Conservation (phyloP, 768 basidiomycete genomes). For the Gautieria morchelliformis region DNA sequence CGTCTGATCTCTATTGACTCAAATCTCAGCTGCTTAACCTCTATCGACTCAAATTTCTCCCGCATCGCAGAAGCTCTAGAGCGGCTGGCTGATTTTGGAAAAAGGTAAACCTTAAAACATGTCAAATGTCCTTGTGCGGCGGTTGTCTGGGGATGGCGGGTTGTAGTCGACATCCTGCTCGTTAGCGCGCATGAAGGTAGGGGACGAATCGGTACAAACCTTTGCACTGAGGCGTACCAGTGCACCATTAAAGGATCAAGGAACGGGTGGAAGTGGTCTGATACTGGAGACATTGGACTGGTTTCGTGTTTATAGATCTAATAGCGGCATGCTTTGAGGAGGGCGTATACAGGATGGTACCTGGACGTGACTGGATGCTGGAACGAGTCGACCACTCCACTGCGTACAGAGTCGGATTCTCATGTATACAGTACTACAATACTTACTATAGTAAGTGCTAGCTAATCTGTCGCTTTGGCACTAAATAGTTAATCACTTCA, state of each 20-base stretch:
- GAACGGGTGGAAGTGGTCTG: constrained; percentile 1
- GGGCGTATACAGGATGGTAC: not conserved
- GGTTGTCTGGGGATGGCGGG: no score
- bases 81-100: constrained; percentile 17
- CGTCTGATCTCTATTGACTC: no score
- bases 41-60: constrained; percentile 27
- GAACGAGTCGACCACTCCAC: no score
- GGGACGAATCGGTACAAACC: constrained; percentile 1
- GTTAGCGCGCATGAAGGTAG: constrained; percentile 12
- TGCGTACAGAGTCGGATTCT: no score
- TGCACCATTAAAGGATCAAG: constrained; percentile 9
- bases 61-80: constrained; percentile 30
- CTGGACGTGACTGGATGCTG: not conserved
- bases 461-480: no score
- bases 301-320: constrained; percentile 42
- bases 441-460: no score
- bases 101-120: not conserved
- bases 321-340: not conserved
- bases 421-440: no score
- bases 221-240: constrained; percentile 3
- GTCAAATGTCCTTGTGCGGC: no score
- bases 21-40: no score
- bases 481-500: no score
- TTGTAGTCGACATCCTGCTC: constrained; percentile 18
- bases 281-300: constrained; percentile 19